These are phyloP conservation scores for Diplodia intermedia DNA, from an alignment of 2,329 filamentous ascomycete genomes.

Conservation along the genomic window DNA sequence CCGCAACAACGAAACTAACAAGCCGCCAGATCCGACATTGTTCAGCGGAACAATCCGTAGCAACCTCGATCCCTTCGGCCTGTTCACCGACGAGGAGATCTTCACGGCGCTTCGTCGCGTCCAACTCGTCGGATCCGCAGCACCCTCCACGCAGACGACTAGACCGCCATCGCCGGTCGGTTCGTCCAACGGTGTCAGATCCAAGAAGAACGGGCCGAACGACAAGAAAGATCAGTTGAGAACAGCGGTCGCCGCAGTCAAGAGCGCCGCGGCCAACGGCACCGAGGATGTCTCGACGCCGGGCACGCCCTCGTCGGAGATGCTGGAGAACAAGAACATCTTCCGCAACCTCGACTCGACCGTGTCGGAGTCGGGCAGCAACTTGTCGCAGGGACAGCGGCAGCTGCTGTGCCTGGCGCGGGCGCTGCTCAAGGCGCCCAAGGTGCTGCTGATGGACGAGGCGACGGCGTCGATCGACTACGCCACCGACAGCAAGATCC, in stretches of 20 bases:
- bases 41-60: conserved; percentile 91
- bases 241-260: conserved; percentile 38
- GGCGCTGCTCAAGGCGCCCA: conserved; percentile 87
- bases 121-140: conserved; percentile 74
- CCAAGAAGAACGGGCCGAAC: conserved; percentile 4
- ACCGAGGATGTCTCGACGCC: conserved; percentile 41
- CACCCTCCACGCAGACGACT: conserved; percentile 47
- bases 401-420: conserved; percentile 93
- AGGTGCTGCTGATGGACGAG: conserved; percentile 98
- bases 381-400: conserved; percentile 93
- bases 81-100: conserved; percentile 89
- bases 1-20: conserved; percentile 35
- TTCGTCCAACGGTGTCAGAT: conserved; percentile 37
- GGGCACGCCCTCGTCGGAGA: conserved; percentile 45
- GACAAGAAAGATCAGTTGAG: conserved; percentile 34
- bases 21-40: conserved; percentile 75
- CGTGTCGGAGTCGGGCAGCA: conserved; percentile 89
- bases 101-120: conserved; percentile 86
- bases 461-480: conserved; percentile 98
- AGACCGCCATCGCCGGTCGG: conserved; percentile 41
- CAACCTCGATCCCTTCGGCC: conserved; percentile 90
- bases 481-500: conserved; percentile 92
- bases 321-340: conserved; percentile 85
- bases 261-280: conserved; percentile 38
- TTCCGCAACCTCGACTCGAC: conserved; percentile 86